Base-by-base conservation (phyloP, 768 basidiomycete species). In the Pseudohyphozyma bogoriensis region DNA sequence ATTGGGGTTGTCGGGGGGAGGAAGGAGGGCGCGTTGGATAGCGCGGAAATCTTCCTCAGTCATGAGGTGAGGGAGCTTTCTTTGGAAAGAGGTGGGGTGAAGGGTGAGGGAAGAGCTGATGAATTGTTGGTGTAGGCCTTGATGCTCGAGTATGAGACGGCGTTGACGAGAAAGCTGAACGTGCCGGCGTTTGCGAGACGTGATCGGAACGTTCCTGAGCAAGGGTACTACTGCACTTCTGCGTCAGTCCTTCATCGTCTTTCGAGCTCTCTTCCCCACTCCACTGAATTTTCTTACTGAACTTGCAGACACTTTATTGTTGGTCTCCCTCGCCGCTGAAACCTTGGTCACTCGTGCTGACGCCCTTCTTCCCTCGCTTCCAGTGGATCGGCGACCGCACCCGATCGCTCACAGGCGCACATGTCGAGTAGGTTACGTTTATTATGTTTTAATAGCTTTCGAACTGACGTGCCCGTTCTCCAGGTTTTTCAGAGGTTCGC, bases 351-450 rank as follows among this genome's bases (percentile, higher is more conserved):
- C 16, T 42, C 22, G 37, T 8, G 13, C 29, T 54, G 15, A 45
- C 26, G 35, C 56, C 11, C 54, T 1, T 28, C 11, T 91, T 92
- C 73, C 75, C 74, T 96, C 52, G 50, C n/a, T n/a, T n/a, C n/a
- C 52, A 53, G 53, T 99, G 93, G 93, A 88, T 99, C 56, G 93
- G 93, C 0, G 95, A 99, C 74, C 82, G 93, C 54, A 99, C 93
- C 7, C 78, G 93, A 42, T 89, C 93, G 74, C 77, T 97, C 0
- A 81, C 83, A 49, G 90, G 91, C 10, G 95, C 91, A 5, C 95
- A 99, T 72, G 84, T 96, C 35, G 93, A 97, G 76, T 76, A 71
- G 12, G 52, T 47, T 3, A 4, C 40, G 13, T 22, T 15, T 6
- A 15, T 42, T 42, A 8, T 42, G 18, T 8, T 37, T 18, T 18